Conservation (phyloP, 148 eudicot species). For the Pharnaceum exiguum region DNA sequence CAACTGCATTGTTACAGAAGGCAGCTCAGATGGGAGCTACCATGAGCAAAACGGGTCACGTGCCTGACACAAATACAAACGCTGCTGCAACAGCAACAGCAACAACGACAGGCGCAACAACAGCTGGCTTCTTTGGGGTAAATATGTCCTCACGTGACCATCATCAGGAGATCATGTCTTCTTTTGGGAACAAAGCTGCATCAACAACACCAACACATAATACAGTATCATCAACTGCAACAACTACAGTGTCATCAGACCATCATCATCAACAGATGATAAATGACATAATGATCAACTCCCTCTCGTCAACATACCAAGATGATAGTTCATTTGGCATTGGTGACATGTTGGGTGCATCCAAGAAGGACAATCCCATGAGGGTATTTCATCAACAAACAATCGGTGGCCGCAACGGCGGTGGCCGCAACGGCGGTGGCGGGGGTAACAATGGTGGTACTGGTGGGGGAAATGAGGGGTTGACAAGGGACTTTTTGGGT, state of each 20-base stretch:
- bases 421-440: neutral
- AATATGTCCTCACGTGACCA: slow-evolving; percentile 67
- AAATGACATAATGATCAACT: slow-evolving; percentile 69
- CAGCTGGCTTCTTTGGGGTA: slow-evolving; percentile 49
- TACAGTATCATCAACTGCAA: neutral
- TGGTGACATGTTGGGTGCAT: slow-evolving; percentile 14
- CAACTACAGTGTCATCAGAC: slow-evolving; percentile 1
- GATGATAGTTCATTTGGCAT: slow-evolving; percentile 44
- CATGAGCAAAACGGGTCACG: slow-evolving; percentile 55
- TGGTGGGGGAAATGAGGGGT: slow-evolving; percentile 38
- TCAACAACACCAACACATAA: slow-evolving; percentile 8
- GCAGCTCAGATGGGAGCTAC: slow-evolving; percentile 89
- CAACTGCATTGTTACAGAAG: slow-evolving; percentile 87
- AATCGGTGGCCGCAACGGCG: neutral
- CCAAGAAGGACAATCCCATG: slow-evolving; percentile 16
- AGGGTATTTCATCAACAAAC: slow-evolving; percentile 18
- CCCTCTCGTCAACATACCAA: slow-evolving; percentile 34
- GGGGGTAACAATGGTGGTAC: neutral
- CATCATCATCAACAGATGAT: too few species aligned
- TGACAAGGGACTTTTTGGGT: slow-evolving; percentile 85
- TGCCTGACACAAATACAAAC: slow-evolving; percentile 32
- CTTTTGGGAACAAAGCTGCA: slow-evolving; percentile 46
- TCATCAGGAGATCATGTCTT: slow-evolving; percentile 22
- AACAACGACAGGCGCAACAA: slow-evolving; percentile 28
- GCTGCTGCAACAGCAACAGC: slow-evolving; percentile 8